These are phyloP conservation scores for Penicillium crustosum DNA, from an alignment of 2,329 filamentous ascomycete species.

Conservation along the genomic window DNA sequence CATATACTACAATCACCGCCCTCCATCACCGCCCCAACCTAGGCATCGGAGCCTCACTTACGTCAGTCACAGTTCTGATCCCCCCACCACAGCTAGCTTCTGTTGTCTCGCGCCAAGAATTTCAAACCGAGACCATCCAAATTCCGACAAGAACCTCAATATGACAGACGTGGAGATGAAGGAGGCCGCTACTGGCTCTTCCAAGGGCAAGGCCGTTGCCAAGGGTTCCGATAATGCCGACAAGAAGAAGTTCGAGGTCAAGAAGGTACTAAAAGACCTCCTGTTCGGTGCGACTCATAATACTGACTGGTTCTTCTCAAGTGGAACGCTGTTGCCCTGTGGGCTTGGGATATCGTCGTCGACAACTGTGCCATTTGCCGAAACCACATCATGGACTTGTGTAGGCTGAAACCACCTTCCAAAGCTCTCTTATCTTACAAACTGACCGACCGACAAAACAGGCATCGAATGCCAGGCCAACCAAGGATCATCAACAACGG, in stretches of 20 bases:
- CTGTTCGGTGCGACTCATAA: slow-evolving; percentile 5
- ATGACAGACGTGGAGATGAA: slow-evolving; percentile 99
- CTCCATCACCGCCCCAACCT: slow-evolving; percentile 1
- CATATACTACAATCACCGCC: neutral
- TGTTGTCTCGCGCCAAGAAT: slow-evolving; percentile 9
- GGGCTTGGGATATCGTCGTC: slow-evolving; percentile 99
- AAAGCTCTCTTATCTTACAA: neutral
- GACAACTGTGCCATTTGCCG: slow-evolving; percentile 99
- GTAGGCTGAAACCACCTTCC: slow-evolving; percentile 50
- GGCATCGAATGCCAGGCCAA: slow-evolving; percentile 99
- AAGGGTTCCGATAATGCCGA: slow-evolving; percentile 59
- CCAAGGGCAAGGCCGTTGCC: slow-evolving; percentile 55
- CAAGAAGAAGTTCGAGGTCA: slow-evolving; percentile 98
- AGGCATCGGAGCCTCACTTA: slow-evolving; percentile 10
- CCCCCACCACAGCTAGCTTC: slow-evolving; percentile 10
- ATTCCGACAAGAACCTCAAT: slow-evolving; percentile 15
- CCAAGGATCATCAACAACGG: slow-evolving; percentile 92
- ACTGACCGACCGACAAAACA: slow-evolving; percentile 39
- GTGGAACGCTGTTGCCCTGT: slow-evolving; percentile 98
- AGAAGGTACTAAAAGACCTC: slow-evolving; percentile 68
- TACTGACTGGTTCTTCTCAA: slow-evolving; percentile 42
- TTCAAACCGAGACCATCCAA: slow-evolving; percentile 3
- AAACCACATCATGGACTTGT: slow-evolving; percentile 99
- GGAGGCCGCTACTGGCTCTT: slow-evolving; percentile 59
- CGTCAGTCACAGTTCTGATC: slow-evolving; percentile 12